Conservation (phyloP, 2,329 filamentous ascomycete species). For the Mycosphaerella arachidis region DNA sequence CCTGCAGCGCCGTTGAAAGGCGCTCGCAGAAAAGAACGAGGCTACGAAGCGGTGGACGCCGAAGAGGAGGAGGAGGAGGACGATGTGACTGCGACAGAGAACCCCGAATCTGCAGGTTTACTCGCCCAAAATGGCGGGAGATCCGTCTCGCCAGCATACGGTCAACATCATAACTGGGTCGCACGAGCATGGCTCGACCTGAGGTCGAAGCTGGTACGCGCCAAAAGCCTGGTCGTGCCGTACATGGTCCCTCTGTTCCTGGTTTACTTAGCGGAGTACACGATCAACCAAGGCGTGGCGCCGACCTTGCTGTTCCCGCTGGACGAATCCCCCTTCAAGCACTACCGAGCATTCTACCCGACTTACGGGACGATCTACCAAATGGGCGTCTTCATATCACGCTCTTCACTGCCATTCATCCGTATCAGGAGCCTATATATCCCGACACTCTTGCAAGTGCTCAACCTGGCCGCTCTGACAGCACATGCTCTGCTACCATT, state of each 20-base stretch:
- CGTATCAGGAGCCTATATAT: constrained; percentile 76
- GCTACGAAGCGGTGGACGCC: constrained; percentile 53
- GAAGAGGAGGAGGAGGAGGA: constrained; percentile 34
- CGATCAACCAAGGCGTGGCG: constrained; percentile 90
- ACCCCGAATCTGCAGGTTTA: constrained; percentile 34
- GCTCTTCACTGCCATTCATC: constrained; percentile 83
- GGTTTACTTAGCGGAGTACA: constrained; percentile 95
- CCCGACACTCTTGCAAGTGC: constrained; percentile 75
- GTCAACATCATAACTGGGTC: constrained; percentile 3
- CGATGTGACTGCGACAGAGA: constrained; percentile 22
- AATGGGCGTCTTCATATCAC: constrained; percentile 87
- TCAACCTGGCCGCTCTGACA: constrained; percentile 69
- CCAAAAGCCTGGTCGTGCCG: constrained; percentile 16
- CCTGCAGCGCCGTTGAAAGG: constrained; percentile 62
- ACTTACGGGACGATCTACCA: constrained; percentile 95
- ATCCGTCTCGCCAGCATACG: constrained; percentile 28
- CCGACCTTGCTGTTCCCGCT: constrained; percentile 88
- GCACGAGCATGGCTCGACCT: constrained; percentile 16
- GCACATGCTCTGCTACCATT: constrained; percentile 71
- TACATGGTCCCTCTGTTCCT: constrained; percentile 87
- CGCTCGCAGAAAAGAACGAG: constrained; percentile 38
- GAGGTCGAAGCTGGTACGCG: constrained; percentile 51
- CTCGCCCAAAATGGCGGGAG: constrained; percentile 27
- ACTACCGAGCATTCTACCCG: constrained; percentile 86
- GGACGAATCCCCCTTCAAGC: constrained; percentile 66